Conservation (phyloP, 192 early-diverging fungal species). For the Bifiguratus adelaidae region DNA sequence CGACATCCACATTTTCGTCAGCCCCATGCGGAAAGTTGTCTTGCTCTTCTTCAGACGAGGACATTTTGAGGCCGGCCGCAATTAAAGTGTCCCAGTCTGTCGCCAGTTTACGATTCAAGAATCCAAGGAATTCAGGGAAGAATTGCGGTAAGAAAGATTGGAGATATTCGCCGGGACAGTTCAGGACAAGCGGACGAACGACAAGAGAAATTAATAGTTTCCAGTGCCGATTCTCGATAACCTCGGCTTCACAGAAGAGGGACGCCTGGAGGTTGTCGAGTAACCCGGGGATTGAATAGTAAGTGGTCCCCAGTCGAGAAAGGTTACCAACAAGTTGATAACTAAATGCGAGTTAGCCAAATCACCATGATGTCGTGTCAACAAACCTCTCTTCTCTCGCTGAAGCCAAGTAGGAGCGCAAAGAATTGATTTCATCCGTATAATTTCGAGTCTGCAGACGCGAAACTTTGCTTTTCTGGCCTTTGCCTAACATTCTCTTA, state of each 20-base stretch:
- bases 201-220: background rate
- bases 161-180: background rate
- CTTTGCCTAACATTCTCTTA: background rate
- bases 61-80: background rate
- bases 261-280: background rate
- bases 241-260: background rate
- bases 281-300: background rate
- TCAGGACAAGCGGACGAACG: background rate
- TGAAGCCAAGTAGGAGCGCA: background rate
- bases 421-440: background rate
- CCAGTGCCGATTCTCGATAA: background rate
- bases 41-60: background rate
- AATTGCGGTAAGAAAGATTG: background rate
- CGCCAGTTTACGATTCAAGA: background rate
- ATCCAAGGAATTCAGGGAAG: background rate
- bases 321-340: background rate
- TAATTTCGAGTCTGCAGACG: background rate
- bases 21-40: too few relatives aligned
- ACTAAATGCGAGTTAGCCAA: background rate
- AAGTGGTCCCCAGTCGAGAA: background rate
- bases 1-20: background rate
- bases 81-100: background rate
- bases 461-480: background rate
- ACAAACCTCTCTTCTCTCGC: background rate
- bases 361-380: background rate